These are phyloP conservation scores for Chlamydomonas asymmetrica DNA, from an alignment of 139 green algal genomes.

Conservation along the genomic window DNA sequence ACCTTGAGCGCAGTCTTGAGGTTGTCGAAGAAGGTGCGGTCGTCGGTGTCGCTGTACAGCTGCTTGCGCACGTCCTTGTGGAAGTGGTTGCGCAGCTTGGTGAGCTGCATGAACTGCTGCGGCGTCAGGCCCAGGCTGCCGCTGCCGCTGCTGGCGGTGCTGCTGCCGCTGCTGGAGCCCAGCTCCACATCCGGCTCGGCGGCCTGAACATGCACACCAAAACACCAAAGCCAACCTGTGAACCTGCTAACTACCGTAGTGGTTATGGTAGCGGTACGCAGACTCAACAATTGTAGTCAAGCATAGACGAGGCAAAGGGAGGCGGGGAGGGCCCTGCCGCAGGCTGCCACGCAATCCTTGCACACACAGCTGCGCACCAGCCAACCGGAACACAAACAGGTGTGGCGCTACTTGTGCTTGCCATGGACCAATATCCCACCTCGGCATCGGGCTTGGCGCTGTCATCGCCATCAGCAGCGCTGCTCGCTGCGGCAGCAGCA, in stretches of 20 bases:
- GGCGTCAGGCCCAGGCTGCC: conserved; percentile 4
- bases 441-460: background rate
- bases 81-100: conserved; percentile 62
- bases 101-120: conserved; percentile 41
- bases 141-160: conserved; percentile 7
- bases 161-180: background rate
- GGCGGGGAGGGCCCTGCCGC: no score
- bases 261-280: no score
- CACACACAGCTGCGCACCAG: conserved; percentile 1
- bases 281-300: no score
- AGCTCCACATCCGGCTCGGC: conserved; percentile 5
- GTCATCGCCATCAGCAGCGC: background rate
- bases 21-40: conserved; percentile 72
- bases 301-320: no score
- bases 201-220: background rate
- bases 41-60: conserved; percentile 80
- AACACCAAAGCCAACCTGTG: no score
- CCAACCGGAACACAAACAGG: background rate
- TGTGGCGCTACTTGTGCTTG: no score
- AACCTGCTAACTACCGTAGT: no score
- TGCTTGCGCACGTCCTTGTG: conserved; percentile 78
- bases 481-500: background rate
- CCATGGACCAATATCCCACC: no score
- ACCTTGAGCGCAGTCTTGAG: conserved; percentile 45
- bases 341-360: background rate